phyloP scores from a whole-genome alignment of 345 rosid genomes.

The Stellera chamaejasme region DNA sequence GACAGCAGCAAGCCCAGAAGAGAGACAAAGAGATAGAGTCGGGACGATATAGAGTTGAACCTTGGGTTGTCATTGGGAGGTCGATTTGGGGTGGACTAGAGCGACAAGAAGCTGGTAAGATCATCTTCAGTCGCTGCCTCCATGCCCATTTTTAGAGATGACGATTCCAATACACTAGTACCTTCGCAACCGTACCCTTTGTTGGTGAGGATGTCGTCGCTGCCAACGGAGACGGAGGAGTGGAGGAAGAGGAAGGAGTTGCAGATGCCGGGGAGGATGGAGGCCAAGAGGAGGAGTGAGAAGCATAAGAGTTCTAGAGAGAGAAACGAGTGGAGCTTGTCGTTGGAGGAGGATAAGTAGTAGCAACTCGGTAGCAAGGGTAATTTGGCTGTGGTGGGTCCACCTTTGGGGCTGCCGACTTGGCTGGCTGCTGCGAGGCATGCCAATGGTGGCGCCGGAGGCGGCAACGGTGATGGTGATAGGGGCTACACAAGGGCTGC shows the following conservation, averaged over 20 bases:
- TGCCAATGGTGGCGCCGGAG: constrained; percentile 9
- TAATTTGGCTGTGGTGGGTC: constrained; percentile 12
- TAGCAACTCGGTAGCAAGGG: constrained; percentile 20
- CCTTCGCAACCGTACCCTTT: constrained; percentile 29
- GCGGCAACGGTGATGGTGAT: too few species aligned
- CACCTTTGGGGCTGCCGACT: constrained; percentile 30
- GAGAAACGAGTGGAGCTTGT: constrained; percentile 24
- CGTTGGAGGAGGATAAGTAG: constrained; percentile 28
- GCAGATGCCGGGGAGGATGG: constrained; percentile 77
- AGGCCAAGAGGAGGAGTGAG: constrained; percentile 78
- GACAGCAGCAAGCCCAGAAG: constrained; percentile 8
- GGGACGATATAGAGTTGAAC: constrained; percentile 60
- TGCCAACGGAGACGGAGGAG: constrained; percentile 84
- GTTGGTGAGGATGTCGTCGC: constrained; percentile 71
- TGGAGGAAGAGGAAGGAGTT: constrained; percentile 88
- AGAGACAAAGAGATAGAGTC: constrained; percentile 15
- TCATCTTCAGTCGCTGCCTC: constrained; percentile 70
- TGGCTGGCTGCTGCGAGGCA: constrained; percentile 31
- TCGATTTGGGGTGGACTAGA: constrained; percentile 75
- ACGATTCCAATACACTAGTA: constrained; percentile 19
- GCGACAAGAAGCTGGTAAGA: constrained; percentile 42
- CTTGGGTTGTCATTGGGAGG: constrained; percentile 90
- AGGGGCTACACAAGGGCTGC: constrained; percentile 28
- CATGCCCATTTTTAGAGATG: constrained; percentile 27
- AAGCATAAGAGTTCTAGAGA: constrained; percentile 55